Evolutionary conservation across 2,329 filamentous ascomycete species (phyloP).

Genomic region (Nothophoma quercina): DNA sequence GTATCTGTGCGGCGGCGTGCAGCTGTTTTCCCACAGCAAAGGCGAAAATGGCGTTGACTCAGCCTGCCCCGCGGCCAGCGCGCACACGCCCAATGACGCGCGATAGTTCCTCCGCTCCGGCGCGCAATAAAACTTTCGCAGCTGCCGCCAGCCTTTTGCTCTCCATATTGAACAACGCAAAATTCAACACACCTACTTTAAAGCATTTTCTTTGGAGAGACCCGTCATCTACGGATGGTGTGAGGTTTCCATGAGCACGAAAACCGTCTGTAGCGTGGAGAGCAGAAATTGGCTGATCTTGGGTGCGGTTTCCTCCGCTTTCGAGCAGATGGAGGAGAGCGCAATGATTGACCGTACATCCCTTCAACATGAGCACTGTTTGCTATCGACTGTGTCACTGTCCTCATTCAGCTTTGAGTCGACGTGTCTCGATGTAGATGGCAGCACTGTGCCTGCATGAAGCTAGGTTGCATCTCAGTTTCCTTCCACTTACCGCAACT

Average conservation of each 20-base stretch:
- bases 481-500: constrained; percentile 12
- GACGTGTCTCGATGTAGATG: constrained; percentile 19
- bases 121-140: constrained; percentile 37
- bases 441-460: constrained; percentile 1
- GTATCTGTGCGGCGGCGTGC: background rate
- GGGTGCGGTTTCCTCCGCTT: constrained; percentile 64
- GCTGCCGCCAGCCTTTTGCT: constrained; percentile 43
- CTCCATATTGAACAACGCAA: constrained; percentile 64
- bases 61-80: constrained; percentile 40
- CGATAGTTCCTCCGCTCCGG: constrained; percentile 5
- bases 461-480: background rate
- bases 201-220: constrained; percentile 65
- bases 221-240: constrained; percentile 47
- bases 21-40: constrained; percentile 38
- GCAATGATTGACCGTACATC: constrained; percentile 67
- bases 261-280: constrained; percentile 67
- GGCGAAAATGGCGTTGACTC: constrained; percentile 45
- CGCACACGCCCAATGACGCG: constrained; percentile 17
- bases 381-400: constrained; percentile 17
- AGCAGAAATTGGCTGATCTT: constrained; percentile 61
- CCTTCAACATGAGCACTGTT: constrained; percentile 2
- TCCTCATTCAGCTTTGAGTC: background rate
- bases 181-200: constrained; percentile 48
- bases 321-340: constrained; percentile 59
- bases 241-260: constrained; percentile 62